A percentile compares a stretch with the other conserved stretches of the same genome.
phyloP scores from a whole-genome alignment of 352 stramenopile genomes.

The Phytophthora pseudosyringae region DNA sequence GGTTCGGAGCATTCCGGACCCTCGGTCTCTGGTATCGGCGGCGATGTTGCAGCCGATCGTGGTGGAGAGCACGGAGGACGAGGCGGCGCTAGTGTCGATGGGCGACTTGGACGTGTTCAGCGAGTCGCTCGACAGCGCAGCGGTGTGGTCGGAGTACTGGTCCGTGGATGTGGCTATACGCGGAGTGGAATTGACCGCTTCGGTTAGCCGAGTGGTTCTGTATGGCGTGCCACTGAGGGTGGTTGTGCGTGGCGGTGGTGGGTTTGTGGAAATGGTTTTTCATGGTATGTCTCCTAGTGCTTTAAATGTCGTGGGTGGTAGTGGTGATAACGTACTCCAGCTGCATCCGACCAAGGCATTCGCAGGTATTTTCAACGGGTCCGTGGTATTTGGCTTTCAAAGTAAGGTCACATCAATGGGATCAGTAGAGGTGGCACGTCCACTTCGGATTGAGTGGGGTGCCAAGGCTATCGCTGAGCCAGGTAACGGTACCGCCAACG shows the following conservation, averaged over 20 bases:
- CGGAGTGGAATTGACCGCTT: neutral
- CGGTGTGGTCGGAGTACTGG: conserved; percentile 21
- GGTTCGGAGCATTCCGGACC: too few relatives aligned
- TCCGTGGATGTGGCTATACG: conserved; percentile 3
- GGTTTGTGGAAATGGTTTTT: conserved; percentile 6
- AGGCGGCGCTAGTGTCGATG: too few relatives aligned
- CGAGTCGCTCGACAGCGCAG: conserved; percentile 12
- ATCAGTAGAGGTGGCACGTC: conserved; percentile 8
- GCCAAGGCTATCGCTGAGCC: neutral
- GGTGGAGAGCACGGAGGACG: too few relatives aligned
- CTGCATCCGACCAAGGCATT: conserved; percentile 4
- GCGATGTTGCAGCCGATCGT: too few relatives aligned
- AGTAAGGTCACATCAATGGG: neutral
- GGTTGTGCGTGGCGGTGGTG: neutral
- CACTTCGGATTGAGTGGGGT: conserved; percentile 16
- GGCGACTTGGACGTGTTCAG: too few relatives aligned
- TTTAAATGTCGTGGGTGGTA: neutral
- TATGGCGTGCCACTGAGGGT: neutral
- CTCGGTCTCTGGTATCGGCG: too few relatives aligned
- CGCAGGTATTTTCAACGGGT: conserved; percentile 8
- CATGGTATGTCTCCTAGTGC: neutral
- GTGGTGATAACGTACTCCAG: neutral
- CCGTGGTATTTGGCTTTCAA: conserved; percentile 10
- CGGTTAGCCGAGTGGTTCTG: neutral
- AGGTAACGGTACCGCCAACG: neutral